phyloP scores from a whole-genome alignment of 2,329 filamentous ascomycete genomes.

The Plenodomus lindquistii region DNA sequence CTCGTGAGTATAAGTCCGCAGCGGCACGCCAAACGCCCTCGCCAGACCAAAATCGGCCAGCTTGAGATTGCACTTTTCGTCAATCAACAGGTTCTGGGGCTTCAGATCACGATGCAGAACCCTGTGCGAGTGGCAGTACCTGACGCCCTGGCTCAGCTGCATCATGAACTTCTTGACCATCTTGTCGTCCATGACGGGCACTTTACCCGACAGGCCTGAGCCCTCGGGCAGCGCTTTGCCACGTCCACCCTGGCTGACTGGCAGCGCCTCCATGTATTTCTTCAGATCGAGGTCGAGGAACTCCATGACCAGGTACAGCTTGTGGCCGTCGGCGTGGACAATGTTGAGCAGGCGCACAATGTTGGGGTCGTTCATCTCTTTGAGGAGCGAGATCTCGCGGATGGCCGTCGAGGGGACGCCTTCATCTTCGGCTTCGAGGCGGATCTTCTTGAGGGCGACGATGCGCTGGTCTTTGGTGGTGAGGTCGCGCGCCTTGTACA shows the following conservation, averaged over 20 bases:
- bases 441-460: conserved; percentile 93
- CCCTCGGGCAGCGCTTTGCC: conserved; percentile 85
- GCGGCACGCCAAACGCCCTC: conserved; percentile 85
- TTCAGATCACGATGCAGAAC: conserved; percentile 88
- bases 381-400: conserved; percentile 89
- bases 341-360: conserved; percentile 89
- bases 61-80: conserved; percentile 86
- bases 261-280: conserved; percentile 93
- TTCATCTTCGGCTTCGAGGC: conserved; percentile 92
- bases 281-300: conserved; percentile 91
- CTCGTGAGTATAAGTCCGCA: conserved; percentile 92
- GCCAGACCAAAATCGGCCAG: conserved; percentile 89
- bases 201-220: conserved; percentile 64
- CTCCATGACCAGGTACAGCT: conserved; percentile 91
- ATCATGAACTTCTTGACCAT: conserved; percentile 95
- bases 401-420: conserved; percentile 91
- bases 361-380: conserved; percentile 91
- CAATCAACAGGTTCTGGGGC: conserved; percentile 86
- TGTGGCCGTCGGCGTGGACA: conserved; percentile 91
- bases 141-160: conserved; percentile 80
- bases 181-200: conserved; percentile 72
- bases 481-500: conserved; percentile 91
- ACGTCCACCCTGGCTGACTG: conserved; percentile 79
- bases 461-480: conserved; percentile 76
- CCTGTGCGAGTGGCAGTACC: conserved; percentile 87